Evolutionary conservation across 805 yeast species (phyloP), one percentile per base, ranked within the genome.

Genomic region (Saccharomycopsis sp.): DNA sequence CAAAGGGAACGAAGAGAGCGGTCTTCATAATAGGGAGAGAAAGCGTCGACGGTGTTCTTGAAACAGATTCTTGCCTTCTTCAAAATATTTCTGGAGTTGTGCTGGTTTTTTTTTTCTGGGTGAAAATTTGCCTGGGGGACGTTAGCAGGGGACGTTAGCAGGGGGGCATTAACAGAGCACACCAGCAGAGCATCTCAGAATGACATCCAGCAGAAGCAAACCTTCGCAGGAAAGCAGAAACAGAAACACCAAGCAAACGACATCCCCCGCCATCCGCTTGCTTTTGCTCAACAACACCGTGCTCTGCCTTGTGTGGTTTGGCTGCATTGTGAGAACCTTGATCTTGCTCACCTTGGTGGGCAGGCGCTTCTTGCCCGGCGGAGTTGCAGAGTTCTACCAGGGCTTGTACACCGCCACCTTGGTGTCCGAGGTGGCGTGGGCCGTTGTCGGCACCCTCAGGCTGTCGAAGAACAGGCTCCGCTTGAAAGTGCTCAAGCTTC

Each of bases 291-390:
- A 53, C 25, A 43, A 55, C 26, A 39, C 49, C 16, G 61, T 62
- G 5, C 49, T 68, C 1, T 53, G 64, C 12, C 58, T 69, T 2
- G 55, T 72, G 15, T 72, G 78, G 77, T 50, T 63, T 5, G 63
- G 73, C 21, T 45, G 69, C 74, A 45, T 61, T 58, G 39, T 64
- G 2, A 57, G 89, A 35, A 65, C 77, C 47, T 41, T 67, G 10
- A 58, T 77, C 1, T 58, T 80, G 22, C 59, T 74, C 34, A 83
- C 84, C 1, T 58, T 80, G 19, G 84, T 77, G n/a, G 82, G 85
- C 0, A 57, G 75, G 23, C 64, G 63, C 48, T 80, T 77, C 49
- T 56, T 80, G 16, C 81, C 86, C 1, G 85, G 80, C 5, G 87
- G 85, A 0, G 74, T 80, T 9, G 82, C 83, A 34, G 81, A 73